Evolutionary conservation across 495 filamentous ascomycete species (phyloP).

Genomic region (Penicillium subrubescens): DNA sequence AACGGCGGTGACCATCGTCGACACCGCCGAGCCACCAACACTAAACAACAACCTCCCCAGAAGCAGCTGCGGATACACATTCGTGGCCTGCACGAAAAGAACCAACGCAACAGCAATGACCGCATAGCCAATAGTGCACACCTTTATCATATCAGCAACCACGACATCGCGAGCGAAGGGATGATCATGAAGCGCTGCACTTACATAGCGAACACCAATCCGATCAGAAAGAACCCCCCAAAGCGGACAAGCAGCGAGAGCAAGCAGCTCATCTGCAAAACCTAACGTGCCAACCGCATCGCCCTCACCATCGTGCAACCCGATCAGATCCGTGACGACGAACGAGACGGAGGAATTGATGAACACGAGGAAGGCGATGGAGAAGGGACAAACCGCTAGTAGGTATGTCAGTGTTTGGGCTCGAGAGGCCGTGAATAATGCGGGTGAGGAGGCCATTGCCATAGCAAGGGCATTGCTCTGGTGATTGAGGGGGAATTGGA

Average conservation of each 20-base stretch:
- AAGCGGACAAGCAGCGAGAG: slow-evolving; percentile 82
- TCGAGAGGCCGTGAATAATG: slow-evolving; percentile 63
- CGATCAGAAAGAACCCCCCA: slow-evolving; percentile 94
- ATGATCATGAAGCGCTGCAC: slow-evolving; percentile 10
- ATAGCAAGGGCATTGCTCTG: slow-evolving; percentile 19
- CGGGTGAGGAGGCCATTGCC: slow-evolving; percentile 38
- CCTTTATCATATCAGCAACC: slow-evolving; percentile 41
- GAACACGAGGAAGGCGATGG: slow-evolving; percentile 96
- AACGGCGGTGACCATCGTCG: slow-evolving; percentile 97
- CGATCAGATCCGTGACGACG: slow-evolving; percentile 88
- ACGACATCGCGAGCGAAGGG: background rate
- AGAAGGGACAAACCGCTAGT: slow-evolving; percentile 86
- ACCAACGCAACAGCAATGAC: slow-evolving; percentile 77
- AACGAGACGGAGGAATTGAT: slow-evolving; percentile 93
- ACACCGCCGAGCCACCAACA: slow-evolving; percentile 84
- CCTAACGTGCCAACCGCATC: slow-evolving; percentile 92
- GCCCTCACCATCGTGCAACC: slow-evolving; percentile 73
- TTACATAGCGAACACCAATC: slow-evolving; percentile 74
- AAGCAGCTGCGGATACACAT: slow-evolving; percentile 88
- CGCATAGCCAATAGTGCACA: slow-evolving; percentile 75
- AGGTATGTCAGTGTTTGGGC: slow-evolving; percentile 84
- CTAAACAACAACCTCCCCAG: slow-evolving; percentile 87
- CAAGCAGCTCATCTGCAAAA: slow-evolving; percentile 93
- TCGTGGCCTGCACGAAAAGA: slow-evolving; percentile 79
- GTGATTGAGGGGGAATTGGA: background rate